Conservation (phyloP, 176 grass and related monocot genomes). For the Raddia guianensis region DNA sequence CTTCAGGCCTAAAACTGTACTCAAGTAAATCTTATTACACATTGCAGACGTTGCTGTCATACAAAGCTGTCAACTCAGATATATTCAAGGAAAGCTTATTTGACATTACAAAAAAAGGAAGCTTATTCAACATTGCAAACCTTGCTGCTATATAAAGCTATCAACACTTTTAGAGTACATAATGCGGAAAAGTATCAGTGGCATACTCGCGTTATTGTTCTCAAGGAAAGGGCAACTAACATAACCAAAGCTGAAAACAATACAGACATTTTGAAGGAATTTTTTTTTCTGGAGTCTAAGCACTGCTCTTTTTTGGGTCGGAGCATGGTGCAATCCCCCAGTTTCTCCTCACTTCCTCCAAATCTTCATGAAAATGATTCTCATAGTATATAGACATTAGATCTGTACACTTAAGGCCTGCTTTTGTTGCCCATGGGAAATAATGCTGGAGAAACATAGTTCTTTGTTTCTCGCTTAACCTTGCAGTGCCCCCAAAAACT, state of each 20-base stretch:
- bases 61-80: no score
- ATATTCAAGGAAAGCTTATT: neutral
- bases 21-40: no score
- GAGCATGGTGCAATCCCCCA: slow-evolving; percentile 75
- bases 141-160: neutral
- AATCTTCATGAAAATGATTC: slow-evolving; percentile 87
- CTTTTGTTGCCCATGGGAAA: slow-evolving; percentile 75
- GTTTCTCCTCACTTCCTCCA: slow-evolving; percentile 69
- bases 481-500: slow-evolving; percentile 72
- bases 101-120: neutral
- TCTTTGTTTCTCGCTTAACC: slow-evolving; percentile 83
- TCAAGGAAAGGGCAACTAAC: neutral
- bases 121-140: no score
- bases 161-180: neutral
- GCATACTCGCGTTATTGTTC: neutral
- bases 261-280: slow-evolving; percentile 4
- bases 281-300: slow-evolving; percentile 36
- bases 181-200: neutral
- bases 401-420: slow-evolving; percentile 65
- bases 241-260: slow-evolving; percentile 3
- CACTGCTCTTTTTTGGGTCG: slow-evolving; percentile 36
- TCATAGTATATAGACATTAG: slow-evolving; percentile 95
- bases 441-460: slow-evolving; percentile 74
- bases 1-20: no score
- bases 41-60: no score